Evolutionary conservation across 2,329 filamentous ascomycete genomes (phyloP), one percentile per base, ranked within the genome.

Genomic region (Coleophoma cylindrospora): DNA sequence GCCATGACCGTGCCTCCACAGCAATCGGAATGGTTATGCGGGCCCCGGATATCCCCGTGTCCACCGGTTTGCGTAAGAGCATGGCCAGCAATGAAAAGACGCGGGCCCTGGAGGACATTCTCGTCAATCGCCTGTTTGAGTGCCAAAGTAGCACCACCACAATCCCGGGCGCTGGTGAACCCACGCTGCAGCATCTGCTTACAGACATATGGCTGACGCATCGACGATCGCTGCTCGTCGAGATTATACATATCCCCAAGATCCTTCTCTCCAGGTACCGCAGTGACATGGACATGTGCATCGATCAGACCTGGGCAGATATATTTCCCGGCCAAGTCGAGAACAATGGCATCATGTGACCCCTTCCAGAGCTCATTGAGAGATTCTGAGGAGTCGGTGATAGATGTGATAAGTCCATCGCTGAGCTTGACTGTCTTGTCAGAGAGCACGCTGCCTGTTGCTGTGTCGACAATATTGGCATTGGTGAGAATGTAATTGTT

Each of bases 91-190:
- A 80, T 77, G 61, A 81, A 80, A 3, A 83, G 60, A 11, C 79
- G 64, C 0, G 80, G 81, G 0, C 79, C 80, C 1, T 73, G 72
- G 37, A 78, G 71, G 0, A 82, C 69, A 2, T 74, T 73, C n/a
- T 84, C 77, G 1, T 68, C 71, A 14, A 83, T 69, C 1, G 80
- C 79, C 55, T 83, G 70, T 54, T 77, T 78, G 15, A 84, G 66
- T 1, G 79, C 75, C 0, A 76, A 63, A 0, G 69, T 68, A 1
- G 80, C 79, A 4, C 81, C 81, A 1, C 79, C 80, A 34, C 75
- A 79, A 58, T 84, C 80, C 3, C 81, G 72, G 3, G 79, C 70
- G 2, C 70, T 76, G 1, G 81, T 84, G 64, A 83, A 84, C 1
- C 81, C 80, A 15, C 79, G 71, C 38, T 66, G 62, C 0, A 84